phyloP scores from a whole-genome alignment of 2,329 filamentous ascomycete species.

The Coniochaeta sp. region DNA sequence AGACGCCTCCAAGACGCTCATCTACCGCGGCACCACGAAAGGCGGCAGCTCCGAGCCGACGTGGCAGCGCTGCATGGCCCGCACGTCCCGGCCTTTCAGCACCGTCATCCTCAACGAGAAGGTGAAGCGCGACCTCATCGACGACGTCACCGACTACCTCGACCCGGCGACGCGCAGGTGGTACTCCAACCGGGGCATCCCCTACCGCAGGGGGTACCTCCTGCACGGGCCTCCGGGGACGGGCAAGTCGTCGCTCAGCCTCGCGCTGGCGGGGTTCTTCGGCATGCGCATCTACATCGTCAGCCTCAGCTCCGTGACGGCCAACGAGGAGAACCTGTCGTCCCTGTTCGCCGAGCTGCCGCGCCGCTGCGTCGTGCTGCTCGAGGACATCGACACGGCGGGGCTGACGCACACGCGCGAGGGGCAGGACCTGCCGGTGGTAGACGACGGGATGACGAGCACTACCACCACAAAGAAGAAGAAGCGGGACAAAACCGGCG shows the following conservation, averaged over 20 bases:
- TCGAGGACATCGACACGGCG: constrained; percentile 71
- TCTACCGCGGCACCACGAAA: constrained; percentile 50
- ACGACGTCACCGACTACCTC: constrained; percentile 57
- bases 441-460: constrained; percentile 8
- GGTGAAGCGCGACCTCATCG: constrained; percentile 51
- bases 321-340: constrained; percentile 59
- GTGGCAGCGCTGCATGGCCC: constrained; percentile 58
- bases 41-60: constrained; percentile 32
- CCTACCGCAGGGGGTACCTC: constrained; percentile 77
- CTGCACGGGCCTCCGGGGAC: constrained; percentile 76
- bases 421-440: constrained; percentile 10
- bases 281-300: constrained; percentile 67
- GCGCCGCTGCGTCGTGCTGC: constrained; percentile 61
- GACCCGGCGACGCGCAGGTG: constrained; percentile 59
- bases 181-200: constrained; percentile 79
- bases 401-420: constrained; percentile 58
- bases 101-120: constrained; percentile 58
- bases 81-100: constrained; percentile 53
- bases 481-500: constrained; percentile 12
- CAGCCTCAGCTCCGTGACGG: constrained; percentile 53
- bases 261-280: constrained; percentile 64
- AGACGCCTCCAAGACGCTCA: constrained; percentile 56
- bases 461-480: constrained; percentile 18
- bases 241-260: constrained; percentile 66
- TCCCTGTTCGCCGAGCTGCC: constrained; percentile 61